Percentiles rank a stretch among this genome's conserved stretches.
phyloP scores from a whole-genome alignment of 2,329 filamentous ascomycete species.

The Colletotrichum musicola region DNA sequence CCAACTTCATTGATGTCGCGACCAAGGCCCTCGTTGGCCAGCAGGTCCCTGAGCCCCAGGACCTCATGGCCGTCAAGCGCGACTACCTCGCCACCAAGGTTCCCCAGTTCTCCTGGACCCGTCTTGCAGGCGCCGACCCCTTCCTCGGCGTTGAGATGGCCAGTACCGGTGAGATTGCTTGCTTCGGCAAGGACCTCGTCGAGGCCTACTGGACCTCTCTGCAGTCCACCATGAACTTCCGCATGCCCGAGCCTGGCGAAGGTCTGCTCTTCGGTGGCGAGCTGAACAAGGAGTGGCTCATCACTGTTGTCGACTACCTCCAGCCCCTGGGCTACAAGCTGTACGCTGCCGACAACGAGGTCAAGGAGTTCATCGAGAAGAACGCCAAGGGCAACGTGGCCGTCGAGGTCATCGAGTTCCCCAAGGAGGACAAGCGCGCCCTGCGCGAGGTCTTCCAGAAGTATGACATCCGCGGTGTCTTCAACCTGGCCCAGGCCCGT shows the following conservation, averaged over 20 bases:
- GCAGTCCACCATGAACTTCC: constrained; percentile 99
- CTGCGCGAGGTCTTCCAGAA: constrained; percentile 96
- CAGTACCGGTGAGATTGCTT: constrained; percentile 97
- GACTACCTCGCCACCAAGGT: constrained; percentile 98
- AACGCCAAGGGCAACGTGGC: constrained; percentile 73
- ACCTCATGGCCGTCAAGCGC: constrained; percentile 90
- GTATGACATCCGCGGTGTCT: constrained; percentile 94
- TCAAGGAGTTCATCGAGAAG: constrained; percentile 87
- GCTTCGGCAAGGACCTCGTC: constrained; percentile 95
- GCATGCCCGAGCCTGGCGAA: constrained; percentile 92
- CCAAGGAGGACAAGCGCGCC: constrained; percentile 94
- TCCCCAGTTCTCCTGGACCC: constrained; percentile 98
- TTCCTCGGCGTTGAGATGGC: constrained; percentile 99
- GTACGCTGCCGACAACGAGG: constrained; percentile 83
- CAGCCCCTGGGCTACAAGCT: constrained; percentile 94
- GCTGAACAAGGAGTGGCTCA: constrained; percentile 76
- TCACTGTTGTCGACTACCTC: constrained; percentile 86
- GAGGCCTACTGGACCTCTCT: constrained; percentile 98
- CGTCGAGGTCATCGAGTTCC: constrained; percentile 96
- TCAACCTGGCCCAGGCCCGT: constrained; percentile 89
- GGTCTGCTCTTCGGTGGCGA: constrained; percentile 96
- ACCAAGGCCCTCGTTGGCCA: constrained; percentile 91
- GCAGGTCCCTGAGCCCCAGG: constrained; percentile 84
- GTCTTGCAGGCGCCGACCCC: constrained; percentile 95
- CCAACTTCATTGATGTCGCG: constrained; percentile 96